phyloP scores from a whole-genome alignment of 352 stramenopile genomes.

The Phytophthora agathidicida region DNA sequence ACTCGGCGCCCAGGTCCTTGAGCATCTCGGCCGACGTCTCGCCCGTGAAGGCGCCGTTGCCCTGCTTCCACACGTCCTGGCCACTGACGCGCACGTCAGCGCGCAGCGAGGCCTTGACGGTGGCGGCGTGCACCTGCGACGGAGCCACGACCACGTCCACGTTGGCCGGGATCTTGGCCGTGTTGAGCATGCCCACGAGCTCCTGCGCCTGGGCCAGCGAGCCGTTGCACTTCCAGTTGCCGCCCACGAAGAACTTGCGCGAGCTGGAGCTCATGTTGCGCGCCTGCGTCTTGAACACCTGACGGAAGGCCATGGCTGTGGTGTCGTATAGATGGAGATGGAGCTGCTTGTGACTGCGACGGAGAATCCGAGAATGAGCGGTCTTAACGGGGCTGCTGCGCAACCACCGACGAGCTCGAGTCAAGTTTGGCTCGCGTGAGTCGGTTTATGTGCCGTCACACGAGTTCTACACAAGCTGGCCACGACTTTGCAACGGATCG shows the following conservation, averaged over 20 bases:
- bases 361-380: slow-evolving; percentile 56
- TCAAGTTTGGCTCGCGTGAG: neutral
- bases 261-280: slow-evolving; percentile 70
- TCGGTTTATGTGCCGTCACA: too few relatives aligned
- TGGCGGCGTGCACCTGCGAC: slow-evolving; percentile 90
- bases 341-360: slow-evolving; percentile 36
- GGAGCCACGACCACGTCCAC: slow-evolving; percentile 98
- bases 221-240: slow-evolving; percentile 99
- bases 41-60: slow-evolving; percentile 97
- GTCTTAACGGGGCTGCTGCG: neutral
- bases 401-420: slow-evolving; percentile 6
- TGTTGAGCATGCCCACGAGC: slow-evolving; percentile 86
- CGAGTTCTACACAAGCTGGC: too few relatives aligned
- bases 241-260: slow-evolving; percentile 98
- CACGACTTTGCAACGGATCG: slow-evolving; percentile 8
- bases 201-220: slow-evolving; percentile 69
- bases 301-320: slow-evolving; percentile 55
- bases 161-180: slow-evolving; percentile 72
- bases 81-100: slow-evolving; percentile 80
- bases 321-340: slow-evolving; percentile 3
- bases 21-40: slow-evolving; percentile 98
- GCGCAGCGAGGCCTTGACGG: slow-evolving; percentile 66
- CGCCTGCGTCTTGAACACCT: slow-evolving; percentile 51
- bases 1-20: slow-evolving; percentile 94
- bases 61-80: slow-evolving; percentile 96